Base-by-base conservation (phyloP, 345 rosid genomes). In the Melaleuca alternifolia region DNA sequence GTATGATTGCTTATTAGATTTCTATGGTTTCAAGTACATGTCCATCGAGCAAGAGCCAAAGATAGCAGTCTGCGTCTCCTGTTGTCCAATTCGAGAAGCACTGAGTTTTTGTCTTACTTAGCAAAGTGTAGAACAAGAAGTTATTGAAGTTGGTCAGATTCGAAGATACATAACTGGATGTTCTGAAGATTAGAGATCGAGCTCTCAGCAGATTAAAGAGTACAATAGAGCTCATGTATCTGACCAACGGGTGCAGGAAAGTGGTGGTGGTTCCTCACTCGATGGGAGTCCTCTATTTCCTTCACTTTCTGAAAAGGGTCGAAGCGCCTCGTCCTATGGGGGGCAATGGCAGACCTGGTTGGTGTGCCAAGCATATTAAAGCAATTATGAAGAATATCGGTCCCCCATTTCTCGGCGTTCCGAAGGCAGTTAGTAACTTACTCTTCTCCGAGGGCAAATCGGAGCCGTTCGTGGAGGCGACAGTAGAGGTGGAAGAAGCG, bases 131-230 rank as follows among this genome's bases (percentile, higher is more conserved):
- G 79, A 65, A 65, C 13, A 65, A 16, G 46, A 65, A 33, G 79
- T 65, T 33, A 65, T 65, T 33, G 79, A 51, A 82, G 37, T 82
- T 54, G 21, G 9, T 41, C 52, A 82, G 37, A 28, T 82, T 24
- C 30, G 53, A 82, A 23, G 30, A 26, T n/a, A 24, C 24, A 46
- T 65, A 65, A 33, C 44, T 65, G 30, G 56, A 86, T 84, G 79
- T 86, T 57, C 18, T 89, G 86, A 93, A 94, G 97, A 90, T 90
- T 85, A 93, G 96, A 71, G 98, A 96, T 88, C 92, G 92, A 86
- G 88, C 95, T 28, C 94, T 95, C 85, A 93, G 95, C 89, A 93
- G 93, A 87, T 90, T 95, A 92, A 95, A 95, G 93, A 96, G 95
- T 88, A 91, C 92, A 59, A 95, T 94, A 65, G 98, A 96, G 90